Base-by-base conservation (phyloP, 192 early-diverging fungal genomes). In the Umbelopsis ramanniana region DNA sequence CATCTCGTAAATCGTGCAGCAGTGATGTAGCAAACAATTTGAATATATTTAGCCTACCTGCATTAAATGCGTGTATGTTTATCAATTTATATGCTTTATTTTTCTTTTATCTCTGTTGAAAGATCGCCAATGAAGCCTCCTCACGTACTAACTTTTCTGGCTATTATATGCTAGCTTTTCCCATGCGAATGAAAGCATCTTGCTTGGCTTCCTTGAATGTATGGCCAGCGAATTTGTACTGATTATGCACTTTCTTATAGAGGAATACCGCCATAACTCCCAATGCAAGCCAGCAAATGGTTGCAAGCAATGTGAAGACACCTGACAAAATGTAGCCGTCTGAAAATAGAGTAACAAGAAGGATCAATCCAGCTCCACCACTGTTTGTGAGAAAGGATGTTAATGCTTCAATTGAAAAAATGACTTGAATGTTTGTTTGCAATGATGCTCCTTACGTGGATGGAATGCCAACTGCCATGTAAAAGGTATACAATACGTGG, bases 391-490 rank as follows among this genome's bases (percentile, higher is more conserved):
- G 29, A 29, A 29, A 29, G 29, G 1, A 29, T 29, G 29, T 29
- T 29, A 29, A 52, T n/a, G 60, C 29, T 29, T 8, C 15, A 45
- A 8, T 26, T 5, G 19, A 17, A 23, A 19, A 66, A 22, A 37
- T 0, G 50, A 26, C 14, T 9, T 4, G 17, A 52, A 19, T 15
- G 17, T 47, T 15, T 71, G n/a, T 50, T 43, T 33, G 35, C 15
- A 19, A 60, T 57, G 10, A 7, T 63, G 0, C 33, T 3, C 75
- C 85, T 77, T 87, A 87, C 85, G 90, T 89, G 38, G 89, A 89
- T 4, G 93, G 92, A 74, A 96, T 91, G 45, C 95, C 95, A 68
- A 94, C 87, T 4, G 90, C 88, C 93, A 94, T 95, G 83, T 96
- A 95, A 48, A 88, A 85, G 5, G 91, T 82, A 74, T 91, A 93